phyloP scores from a whole-genome alignment of 371 early-diverging fungal genomes.

The Syncephalastrum sp. region DNA sequence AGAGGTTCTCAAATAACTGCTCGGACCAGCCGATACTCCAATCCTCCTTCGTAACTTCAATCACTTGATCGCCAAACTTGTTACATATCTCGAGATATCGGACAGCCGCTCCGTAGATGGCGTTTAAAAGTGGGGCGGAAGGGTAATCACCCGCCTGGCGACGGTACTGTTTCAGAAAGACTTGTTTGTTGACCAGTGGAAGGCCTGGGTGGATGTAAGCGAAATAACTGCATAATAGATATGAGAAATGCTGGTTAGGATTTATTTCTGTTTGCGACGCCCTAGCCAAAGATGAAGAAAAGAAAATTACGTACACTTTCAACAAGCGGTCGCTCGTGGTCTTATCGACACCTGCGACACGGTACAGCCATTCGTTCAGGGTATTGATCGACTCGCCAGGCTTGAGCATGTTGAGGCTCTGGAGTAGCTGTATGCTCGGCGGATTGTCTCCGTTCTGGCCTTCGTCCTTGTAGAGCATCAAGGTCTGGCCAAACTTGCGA shows the following conservation, averaged over 20 bases:
- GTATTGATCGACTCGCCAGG: constrained; percentile 39
- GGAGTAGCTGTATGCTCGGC: constrained; percentile 17
- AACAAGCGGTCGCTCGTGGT: constrained; percentile 42
- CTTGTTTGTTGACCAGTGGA: constrained; percentile 45
- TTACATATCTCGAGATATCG: constrained; percentile 44
- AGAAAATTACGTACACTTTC: constrained; percentile 35
- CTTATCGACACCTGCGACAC: constrained; percentile 38
- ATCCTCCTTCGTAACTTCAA: constrained; percentile 11
- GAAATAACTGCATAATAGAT: constrained; percentile 34
- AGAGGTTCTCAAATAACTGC: constrained; percentile 37
- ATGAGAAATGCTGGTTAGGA: not conserved
- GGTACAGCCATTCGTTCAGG: constrained; percentile 43
- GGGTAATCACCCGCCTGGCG: constrained; percentile 38
- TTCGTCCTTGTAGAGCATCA: constrained; percentile 29
- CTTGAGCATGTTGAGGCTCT: constrained; percentile 26
- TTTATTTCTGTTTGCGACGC: not conserved
- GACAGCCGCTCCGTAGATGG: constrained; percentile 48
- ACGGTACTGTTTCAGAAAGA: constrained; percentile 50
- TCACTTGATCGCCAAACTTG: constrained; percentile 32
- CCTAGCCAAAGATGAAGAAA: not conserved
- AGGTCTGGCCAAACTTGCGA: constrained; percentile 36
- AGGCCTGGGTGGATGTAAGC: constrained; percentile 49
- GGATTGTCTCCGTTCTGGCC: constrained; percentile 12
- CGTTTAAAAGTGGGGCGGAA: constrained; percentile 38
- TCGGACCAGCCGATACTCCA: constrained; percentile 40